phyloP scores from a whole-genome alignment of 805 yeast species.

The Teunomyces funiuensis region DNA sequence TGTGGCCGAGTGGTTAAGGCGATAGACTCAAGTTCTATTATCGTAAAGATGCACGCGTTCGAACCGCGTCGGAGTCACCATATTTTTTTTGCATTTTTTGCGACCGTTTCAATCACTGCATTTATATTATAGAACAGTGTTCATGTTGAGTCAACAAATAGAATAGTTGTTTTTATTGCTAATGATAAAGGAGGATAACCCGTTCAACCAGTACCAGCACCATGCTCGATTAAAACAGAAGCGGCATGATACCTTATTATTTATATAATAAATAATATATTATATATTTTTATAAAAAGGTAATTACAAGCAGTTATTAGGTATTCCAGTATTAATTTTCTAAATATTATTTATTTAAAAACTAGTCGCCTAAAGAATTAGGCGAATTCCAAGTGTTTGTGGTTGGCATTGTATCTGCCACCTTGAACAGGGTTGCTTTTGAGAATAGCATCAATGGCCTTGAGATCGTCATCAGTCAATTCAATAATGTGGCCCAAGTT shows the following conservation, averaged over 20 bases:
- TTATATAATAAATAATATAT: too few relatives aligned
- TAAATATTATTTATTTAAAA: neutral
- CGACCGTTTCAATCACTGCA: too few relatives aligned
- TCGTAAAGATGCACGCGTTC: conserved; percentile 16
- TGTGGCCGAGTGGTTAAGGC: conserved; percentile 15
- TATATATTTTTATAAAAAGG: too few relatives aligned
- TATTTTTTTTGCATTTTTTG: conserved; percentile 9
- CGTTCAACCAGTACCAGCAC: too few relatives aligned
- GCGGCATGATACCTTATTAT: too few relatives aligned
- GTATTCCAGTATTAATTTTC: too few relatives aligned
- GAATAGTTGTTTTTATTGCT: too few relatives aligned
- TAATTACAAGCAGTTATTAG: too few relatives aligned
- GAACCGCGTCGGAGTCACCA: conserved; percentile 17
- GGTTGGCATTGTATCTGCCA: conserved; percentile 46
- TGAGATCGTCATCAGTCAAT: conserved; percentile 58
- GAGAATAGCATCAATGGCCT: conserved; percentile 49
- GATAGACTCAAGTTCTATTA: conserved; percentile 15
- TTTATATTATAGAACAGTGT: too few relatives aligned
- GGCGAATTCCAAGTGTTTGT: conserved; percentile 5
- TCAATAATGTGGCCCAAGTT: conserved; percentile 49
- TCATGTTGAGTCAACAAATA: too few relatives aligned
- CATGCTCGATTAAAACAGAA: too few relatives aligned
- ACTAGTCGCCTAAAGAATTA: neutral
- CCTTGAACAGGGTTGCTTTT: conserved; percentile 51
- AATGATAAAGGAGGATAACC: too few relatives aligned